Conservation (phyloP, 352 stramenopile genomes). For the Phytophthora constricta region DNA sequence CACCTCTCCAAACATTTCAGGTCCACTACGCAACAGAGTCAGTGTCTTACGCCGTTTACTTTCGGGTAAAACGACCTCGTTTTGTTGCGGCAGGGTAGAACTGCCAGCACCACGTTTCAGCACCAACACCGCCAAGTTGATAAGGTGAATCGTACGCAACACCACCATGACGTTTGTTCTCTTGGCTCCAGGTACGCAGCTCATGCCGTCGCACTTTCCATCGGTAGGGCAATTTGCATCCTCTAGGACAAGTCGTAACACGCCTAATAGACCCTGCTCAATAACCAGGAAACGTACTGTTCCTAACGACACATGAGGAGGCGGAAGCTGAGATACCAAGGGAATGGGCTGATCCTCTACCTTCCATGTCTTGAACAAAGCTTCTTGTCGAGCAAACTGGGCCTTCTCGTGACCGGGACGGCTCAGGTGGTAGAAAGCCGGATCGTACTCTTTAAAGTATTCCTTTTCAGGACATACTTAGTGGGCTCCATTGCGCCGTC, state of each 20-base stretch:
- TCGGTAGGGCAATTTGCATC: slow-evolving; percentile 42
- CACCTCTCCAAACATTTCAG: slow-evolving; percentile 66
- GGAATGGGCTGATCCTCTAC: slow-evolving; percentile 72
- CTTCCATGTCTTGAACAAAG: slow-evolving; percentile 85
- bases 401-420: slow-evolving; percentile 80
- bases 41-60: slow-evolving; percentile 61
- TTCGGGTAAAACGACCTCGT: slow-evolving; percentile 44
- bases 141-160: slow-evolving; percentile 64
- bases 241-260: slow-evolving; percentile 75
- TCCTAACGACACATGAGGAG: slow-evolving; percentile 59
- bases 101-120: slow-evolving; percentile 44
- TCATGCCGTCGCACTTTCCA: slow-evolving; percentile 27
- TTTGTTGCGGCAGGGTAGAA: slow-evolving; percentile 16
- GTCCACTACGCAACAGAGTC: slow-evolving; percentile 56
- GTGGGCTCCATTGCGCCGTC: slow-evolving; percentile 68
- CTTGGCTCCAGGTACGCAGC: slow-evolving; percentile 35
- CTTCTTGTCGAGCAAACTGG: slow-evolving; percentile 79
- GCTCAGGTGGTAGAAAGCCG: slow-evolving; percentile 81
- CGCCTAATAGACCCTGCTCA: slow-evolving; percentile 64
- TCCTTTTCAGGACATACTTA: slow-evolving; percentile 85
- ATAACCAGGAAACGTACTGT: slow-evolving; percentile 64
- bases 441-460: slow-evolving; percentile 83
- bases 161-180: slow-evolving; percentile 76
- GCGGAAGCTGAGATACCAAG: slow-evolving; percentile 64
- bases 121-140: slow-evolving; percentile 74